Evolutionary conservation across 2,329 filamentous ascomycete genomes (phyloP).

Genomic region (Didymella segeticola): DNA sequence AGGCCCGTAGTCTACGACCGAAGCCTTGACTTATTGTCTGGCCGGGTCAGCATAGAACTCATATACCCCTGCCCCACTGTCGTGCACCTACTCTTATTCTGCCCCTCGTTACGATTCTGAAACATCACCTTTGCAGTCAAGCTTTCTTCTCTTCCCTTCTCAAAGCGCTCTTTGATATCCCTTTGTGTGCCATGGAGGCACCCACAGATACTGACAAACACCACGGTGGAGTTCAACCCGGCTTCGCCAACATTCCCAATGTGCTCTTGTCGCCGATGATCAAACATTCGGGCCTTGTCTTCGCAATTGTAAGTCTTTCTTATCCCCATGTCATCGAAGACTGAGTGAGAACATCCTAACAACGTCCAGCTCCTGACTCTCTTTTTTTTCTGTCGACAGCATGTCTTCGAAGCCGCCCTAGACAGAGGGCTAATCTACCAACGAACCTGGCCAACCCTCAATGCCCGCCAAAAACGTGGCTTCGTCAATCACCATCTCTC

Average conservation of each 20-base stretch:
- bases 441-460: slow-evolving; percentile 11
- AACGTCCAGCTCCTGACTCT: slow-evolving; percentile 3
- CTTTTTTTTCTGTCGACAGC: slow-evolving; percentile 10
- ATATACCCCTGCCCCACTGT: neutral
- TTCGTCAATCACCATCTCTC: slow-evolving; percentile 16
- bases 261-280: slow-evolving; percentile 9
- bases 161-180: neutral
- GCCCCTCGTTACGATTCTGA: neutral
- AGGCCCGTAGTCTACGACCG: neutral
- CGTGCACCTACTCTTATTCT: neutral
- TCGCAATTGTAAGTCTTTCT: slow-evolving; percentile 5
- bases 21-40: neutral
- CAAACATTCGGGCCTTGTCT: slow-evolving; percentile 10
- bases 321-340: neutral
- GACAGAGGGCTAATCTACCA: slow-evolving; percentile 9
- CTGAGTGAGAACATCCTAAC: neutral
- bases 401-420: slow-evolving; percentile 11
- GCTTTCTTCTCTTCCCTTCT: too few relatives aligned
- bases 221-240: neutral
- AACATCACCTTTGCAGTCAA: too few relatives aligned
- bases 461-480: slow-evolving; percentile 11
- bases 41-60: neutral
- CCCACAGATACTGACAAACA: neutral
- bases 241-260: slow-evolving; percentile 10
- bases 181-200: neutral